Evolutionary conservation across 2,329 filamentous ascomycete genomes (phyloP).

Genomic region (Penicillium glabrum): DNA sequence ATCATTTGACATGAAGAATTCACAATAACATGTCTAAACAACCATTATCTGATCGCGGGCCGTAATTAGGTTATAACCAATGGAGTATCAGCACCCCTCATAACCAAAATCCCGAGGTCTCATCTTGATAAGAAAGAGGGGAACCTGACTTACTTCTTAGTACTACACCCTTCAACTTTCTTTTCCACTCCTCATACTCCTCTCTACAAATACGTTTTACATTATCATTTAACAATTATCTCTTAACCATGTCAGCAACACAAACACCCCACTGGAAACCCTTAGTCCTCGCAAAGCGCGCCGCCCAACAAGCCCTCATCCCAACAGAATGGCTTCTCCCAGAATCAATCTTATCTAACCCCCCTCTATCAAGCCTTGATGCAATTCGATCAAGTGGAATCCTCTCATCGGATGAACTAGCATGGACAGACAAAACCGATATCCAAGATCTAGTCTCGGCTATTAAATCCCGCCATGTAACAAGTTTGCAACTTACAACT

Average conservation of each 20-base stretch:
- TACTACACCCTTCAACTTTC: neutral
- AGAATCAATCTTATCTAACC: neutral
- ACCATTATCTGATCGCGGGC: too few relatives aligned
- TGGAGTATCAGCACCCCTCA: too few relatives aligned
- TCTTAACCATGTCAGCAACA: neutral
- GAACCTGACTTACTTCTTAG: too few relatives aligned
- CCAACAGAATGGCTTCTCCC: constrained; percentile 23
- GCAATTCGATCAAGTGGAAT: constrained; percentile 21
- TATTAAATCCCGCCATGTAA: constrained; percentile 7
- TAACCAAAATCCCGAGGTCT: too few relatives aligned
- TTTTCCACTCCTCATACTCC: neutral
- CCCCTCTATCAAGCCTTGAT: constrained; percentile 12
- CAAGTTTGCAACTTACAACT: constrained; percentile 12
- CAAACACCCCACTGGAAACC: constrained; percentile 19
- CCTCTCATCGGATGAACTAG: constrained; percentile 17
- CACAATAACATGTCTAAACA: too few relatives aligned
- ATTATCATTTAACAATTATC: neutral
- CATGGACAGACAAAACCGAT: constrained; percentile 25
- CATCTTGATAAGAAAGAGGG: too few relatives aligned
- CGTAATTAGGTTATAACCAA: too few relatives aligned
- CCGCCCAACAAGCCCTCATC: constrained; percentile 19
- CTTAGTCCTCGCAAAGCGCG: constrained; percentile 20
- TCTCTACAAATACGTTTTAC: neutral
- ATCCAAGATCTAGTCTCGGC: constrained; percentile 14
- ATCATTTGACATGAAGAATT: too few relatives aligned